Base-by-base conservation (phyloP, 495 filamentous ascomycete species). In the Trichoderma erinaceum region DNA sequence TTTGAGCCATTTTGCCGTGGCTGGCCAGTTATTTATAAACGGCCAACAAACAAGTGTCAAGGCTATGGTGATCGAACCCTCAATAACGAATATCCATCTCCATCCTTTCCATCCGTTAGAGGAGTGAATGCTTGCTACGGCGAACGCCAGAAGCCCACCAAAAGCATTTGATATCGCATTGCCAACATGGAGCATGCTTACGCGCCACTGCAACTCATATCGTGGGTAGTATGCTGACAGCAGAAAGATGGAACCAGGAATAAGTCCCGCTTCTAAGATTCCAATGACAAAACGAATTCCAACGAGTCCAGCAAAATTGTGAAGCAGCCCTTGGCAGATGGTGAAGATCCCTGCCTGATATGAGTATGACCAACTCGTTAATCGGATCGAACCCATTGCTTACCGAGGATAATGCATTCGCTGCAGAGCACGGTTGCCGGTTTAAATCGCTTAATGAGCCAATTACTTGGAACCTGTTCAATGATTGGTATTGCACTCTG, bases 171-270 rank as follows among this genome's bases (percentile, higher is more conserved):
- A 70, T 25, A 63, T 46, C 50, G 67, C 70, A 32, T 66, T 68
- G 23, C 66, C 67, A 41, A 70, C 65, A 41, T 64, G 63, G 0
- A 68, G 50, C 48, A 68, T 68, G 15, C 67, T 65, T 4, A 68
- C 58, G 8, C 83, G 74, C 77, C 78, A 77, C 72, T 83, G 83
- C 21, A 85, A 69, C 68, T 87, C 80, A 66, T 83, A 75, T n/a
- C 83, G 77, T 50, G 78, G 77, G 70, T 86, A 87, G 70, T 82
- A 86, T 79, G 64, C 58, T 44, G 67, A 68, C 27, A 44, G 44
- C 38, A 68, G 16, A 41, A 83, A 84, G 41, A 76, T 74, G 46
- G 81, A 69, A 76, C 81, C 81, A n/a, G 81, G 81, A 65, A 82
- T 75, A 64, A 84, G 78, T 2, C 81, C 81, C 65, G 81, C 76